Evolutionary conservation across 495 filamentous ascomycete species (phyloP).

Genomic region (Aspergillus wentii): DNA sequence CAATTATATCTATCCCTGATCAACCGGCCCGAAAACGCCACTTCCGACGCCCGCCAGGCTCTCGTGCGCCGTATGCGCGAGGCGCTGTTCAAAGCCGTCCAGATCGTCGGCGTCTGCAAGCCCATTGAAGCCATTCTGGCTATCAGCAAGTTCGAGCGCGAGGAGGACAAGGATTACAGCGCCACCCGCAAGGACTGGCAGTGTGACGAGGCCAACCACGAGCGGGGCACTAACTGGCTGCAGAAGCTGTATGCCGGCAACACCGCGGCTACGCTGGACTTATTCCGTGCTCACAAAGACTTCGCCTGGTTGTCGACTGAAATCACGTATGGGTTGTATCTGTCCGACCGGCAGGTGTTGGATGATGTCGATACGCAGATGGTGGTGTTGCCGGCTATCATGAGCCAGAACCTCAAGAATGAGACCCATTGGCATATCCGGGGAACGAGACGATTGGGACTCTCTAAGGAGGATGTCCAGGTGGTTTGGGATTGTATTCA

Average conservation of each 20-base stretch:
- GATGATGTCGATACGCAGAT: slow-evolving; percentile 50
- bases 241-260: slow-evolving; percentile 37
- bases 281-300: slow-evolving; percentile 47
- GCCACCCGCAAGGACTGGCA: slow-evolving; percentile 37
- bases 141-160: slow-evolving; percentile 41
- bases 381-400: slow-evolving; percentile 51
- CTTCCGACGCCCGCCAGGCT: slow-evolving; percentile 33
- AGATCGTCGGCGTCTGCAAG: slow-evolving; percentile 50
- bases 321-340: slow-evolving; percentile 54
- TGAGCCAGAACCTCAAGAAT: slow-evolving; percentile 50
- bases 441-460: slow-evolving; percentile 46
- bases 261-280: slow-evolving; percentile 27
- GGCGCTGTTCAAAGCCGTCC: slow-evolving; percentile 44
- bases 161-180: slow-evolving; percentile 48
- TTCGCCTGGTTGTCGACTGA: slow-evolving; percentile 36
- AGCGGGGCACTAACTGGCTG: slow-evolving; percentile 41
- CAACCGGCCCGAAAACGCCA: slow-evolving; percentile 30
- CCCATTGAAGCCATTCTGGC: slow-evolving; percentile 46
- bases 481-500: slow-evolving; percentile 34
- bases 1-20: slow-evolving; percentile 48
- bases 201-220: slow-evolving; percentile 42
- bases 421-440: slow-evolving; percentile 57
- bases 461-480: slow-evolving; percentile 47
- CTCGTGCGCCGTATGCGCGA: slow-evolving; percentile 49
- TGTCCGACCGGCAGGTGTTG: slow-evolving; percentile 49